Base-by-base conservation (phyloP, 2,329 filamentous ascomycete species). In the Aspergillus quadricinctus region DNA sequence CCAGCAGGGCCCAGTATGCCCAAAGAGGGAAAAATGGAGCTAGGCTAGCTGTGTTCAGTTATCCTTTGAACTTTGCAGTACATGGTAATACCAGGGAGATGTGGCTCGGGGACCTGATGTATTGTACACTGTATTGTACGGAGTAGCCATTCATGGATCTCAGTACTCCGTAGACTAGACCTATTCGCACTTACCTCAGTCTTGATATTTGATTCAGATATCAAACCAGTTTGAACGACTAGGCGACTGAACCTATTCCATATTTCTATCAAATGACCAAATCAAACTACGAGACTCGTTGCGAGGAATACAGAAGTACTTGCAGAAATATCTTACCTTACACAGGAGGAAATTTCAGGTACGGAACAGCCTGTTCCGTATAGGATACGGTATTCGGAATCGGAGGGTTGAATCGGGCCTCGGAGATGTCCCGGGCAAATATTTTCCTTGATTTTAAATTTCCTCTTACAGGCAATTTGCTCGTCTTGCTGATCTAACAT, bases 341-440 rank as follows among this genome's bases (percentile, higher is more conserved):
- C 48, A 19, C 3, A 1, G n/a, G 11, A 14, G 3, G 41, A 21
- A 11, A 45, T 21, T 11, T 11, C 3, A n/a, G 23, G 50, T 29
- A 45, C 10, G 46, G 27, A 31, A 28, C 29, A 29, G 7, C 9
- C 27, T 10, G n/a, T 9, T 9, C 25, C 35, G 52, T 57, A 57
- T 57, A 64, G 52, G 43, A 53, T 58, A 60, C 58, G 58, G 56
- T 52, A 46, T 35, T n/a, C 14, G 50, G 48, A 29, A 45, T 49
- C 31, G 55, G 52, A 55, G 57, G 37, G 57, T 61, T 59, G 56
- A 45, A 56, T 63, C 62, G 61, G 62, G 60, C 56, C 57, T 63
- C 62, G 62, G 62, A 61, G 62, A 52, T 52, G 49, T 57, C 57
- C 61, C 56, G 52, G 45, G 51, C 52, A 54, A n/a, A 14, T n/a